phyloP scores from a whole-genome alignment of 306 rosid species.

The Lathyrus oleraceus region DNA sequence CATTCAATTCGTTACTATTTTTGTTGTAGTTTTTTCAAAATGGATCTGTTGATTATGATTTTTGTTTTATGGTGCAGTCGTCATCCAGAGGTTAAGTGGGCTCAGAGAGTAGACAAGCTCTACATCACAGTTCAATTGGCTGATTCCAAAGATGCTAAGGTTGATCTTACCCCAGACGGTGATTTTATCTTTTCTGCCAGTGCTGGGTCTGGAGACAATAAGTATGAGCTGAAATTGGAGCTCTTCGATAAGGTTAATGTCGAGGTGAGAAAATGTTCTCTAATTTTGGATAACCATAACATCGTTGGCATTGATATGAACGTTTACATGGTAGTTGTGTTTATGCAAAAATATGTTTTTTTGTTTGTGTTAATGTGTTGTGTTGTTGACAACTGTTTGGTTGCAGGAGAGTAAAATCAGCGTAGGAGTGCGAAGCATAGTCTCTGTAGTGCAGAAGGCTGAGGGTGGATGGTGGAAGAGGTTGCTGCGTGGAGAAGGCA shows the following conservation, averaged over 20 bases:
- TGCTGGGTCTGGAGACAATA: constrained; percentile 69
- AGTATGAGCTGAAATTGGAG: constrained; percentile 74
- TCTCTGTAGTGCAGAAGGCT: constrained; percentile 80
- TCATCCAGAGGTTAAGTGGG: constrained; percentile 99
- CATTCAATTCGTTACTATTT: background rate
- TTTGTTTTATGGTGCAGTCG: constrained; percentile 54
- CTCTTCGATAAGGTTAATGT: constrained; percentile 90
- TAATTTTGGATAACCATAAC: background rate
- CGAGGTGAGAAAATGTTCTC: constrained; percentile 52
- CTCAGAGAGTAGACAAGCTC: constrained; percentile 91
- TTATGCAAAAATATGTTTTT: background rate
- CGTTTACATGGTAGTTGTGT: background rate
- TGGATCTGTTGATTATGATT: background rate
- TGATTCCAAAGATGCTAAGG: constrained; percentile 80
- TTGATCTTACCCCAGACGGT: constrained; percentile 88
- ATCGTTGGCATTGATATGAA: background rate
- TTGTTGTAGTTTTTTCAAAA: background rate
- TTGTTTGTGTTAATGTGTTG: background rate
- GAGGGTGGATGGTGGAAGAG: constrained; percentile 88
- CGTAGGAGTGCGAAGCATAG: constrained; percentile 72
- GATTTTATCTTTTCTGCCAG: constrained; percentile 66
- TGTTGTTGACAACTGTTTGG: background rate
- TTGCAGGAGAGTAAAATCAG: constrained; percentile 88
- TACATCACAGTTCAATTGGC: constrained; percentile 78
- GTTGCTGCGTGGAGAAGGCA: constrained; percentile 72